A percentile compares a stretch with the other conserved stretches of the same genome.
Conservation (phyloP, 2,329 filamentous ascomycete species). For the Colletotrichum tofieldiae region DNA sequence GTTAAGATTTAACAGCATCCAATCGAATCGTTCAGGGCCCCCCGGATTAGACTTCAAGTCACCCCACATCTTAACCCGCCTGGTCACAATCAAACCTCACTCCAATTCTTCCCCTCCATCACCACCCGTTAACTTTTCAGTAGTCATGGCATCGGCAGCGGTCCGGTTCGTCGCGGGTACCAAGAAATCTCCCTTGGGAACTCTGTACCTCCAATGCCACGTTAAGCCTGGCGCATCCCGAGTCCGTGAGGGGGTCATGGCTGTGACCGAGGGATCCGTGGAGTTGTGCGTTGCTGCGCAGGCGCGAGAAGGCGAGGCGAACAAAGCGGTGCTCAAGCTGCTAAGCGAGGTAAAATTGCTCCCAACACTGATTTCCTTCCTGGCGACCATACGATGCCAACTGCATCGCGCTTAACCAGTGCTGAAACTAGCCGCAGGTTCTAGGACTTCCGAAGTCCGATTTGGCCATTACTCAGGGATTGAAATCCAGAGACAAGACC, state of each 20-base stretch:
- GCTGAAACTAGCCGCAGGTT: constrained; percentile 56
- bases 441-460: constrained; percentile 76
- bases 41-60: not conserved
- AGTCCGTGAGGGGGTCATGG: constrained; percentile 72
- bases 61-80: constrained; percentile 22
- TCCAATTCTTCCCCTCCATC: not conserved
- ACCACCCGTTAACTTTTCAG: too few species aligned
- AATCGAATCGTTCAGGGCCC: not conserved
- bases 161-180: constrained; percentile 65
- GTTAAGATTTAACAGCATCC: not conserved
- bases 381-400: not conserved
- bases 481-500: constrained; percentile 77
- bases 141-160: constrained; percentile 45
- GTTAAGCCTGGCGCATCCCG: constrained; percentile 78
- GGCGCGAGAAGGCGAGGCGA: constrained; percentile 78
- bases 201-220: constrained; percentile 74
- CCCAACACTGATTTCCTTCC: not conserved
- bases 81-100: not conserved
- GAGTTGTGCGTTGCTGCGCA: constrained; percentile 78
- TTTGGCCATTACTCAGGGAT: constrained; percentile 73
- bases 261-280: constrained; percentile 70
- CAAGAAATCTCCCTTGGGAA: constrained; percentile 61
- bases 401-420: not conserved
- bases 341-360: constrained; percentile 68
- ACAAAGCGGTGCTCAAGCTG: constrained; percentile 75